These are phyloP conservation scores for Lodderomyces jiufengensis DNA, from an alignment of 1,139 yeast species.

Conservation along the genomic window DNA sequence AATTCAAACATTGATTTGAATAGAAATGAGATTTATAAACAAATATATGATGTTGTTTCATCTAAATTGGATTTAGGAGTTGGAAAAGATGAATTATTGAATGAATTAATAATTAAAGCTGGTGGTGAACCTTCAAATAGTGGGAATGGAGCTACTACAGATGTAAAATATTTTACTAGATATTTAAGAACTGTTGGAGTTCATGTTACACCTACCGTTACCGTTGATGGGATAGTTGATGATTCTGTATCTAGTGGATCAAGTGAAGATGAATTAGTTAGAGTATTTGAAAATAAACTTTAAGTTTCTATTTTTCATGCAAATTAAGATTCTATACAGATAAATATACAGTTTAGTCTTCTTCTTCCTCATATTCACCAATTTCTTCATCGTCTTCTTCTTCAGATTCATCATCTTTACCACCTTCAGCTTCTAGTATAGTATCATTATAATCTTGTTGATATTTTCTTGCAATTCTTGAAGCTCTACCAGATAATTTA, in stretches of 20 bases:
- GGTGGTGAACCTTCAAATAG: slow-evolving; percentile 37
- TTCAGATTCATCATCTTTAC: slow-evolving; percentile 52
- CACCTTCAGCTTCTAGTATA: slow-evolving; percentile 56
- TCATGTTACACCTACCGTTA: slow-evolving; percentile 83
- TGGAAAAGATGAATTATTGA: slow-evolving; percentile 34
- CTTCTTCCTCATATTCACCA: slow-evolving; percentile 9
- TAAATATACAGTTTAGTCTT: neutral
- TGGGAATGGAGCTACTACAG: slow-evolving; percentile 59
- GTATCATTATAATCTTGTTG: slow-evolving; percentile 47
- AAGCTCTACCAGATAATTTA: slow-evolving; percentile 49
- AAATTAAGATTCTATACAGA: neutral
- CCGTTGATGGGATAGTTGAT: slow-evolving; percentile 60
- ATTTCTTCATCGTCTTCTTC: slow-evolving; percentile 48
- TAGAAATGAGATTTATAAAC: slow-evolving; percentile 54
- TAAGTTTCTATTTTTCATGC: neutral
- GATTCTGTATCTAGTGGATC: slow-evolving; percentile 37
- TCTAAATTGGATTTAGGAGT: slow-evolving; percentile 33
- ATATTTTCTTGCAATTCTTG: slow-evolving; percentile 74
- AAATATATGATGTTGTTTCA: slow-evolving; percentile 51
- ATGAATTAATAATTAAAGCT: slow-evolving; percentile 26
- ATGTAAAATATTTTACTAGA: slow-evolving; percentile 70
- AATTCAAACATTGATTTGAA: slow-evolving; percentile 51
- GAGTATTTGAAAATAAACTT: slow-evolving; percentile 21
- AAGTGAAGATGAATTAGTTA: slow-evolving; percentile 30
- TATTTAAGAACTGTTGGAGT: slow-evolving; percentile 74